phyloP scores from a whole-genome alignment of 306 rosid species.

The Corylus americana region DNA sequence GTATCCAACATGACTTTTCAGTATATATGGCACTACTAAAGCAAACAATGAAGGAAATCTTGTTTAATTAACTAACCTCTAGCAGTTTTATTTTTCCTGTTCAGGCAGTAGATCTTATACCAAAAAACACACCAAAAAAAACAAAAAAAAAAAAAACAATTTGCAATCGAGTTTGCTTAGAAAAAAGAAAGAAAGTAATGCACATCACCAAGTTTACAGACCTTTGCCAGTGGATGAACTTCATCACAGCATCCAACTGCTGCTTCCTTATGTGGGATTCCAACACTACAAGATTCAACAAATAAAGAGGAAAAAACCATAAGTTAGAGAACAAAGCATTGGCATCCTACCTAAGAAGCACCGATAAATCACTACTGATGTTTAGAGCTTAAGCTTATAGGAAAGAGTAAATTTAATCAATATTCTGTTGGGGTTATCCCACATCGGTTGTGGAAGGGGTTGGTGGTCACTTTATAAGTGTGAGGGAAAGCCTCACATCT shows the following conservation, averaged over 20 bases:
- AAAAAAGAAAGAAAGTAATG: neutral
- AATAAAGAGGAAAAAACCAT: neutral
- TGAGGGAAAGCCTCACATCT: too few species aligned
- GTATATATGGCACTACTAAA: neutral
- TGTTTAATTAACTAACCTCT: neutral
- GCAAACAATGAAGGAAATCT: neutral
- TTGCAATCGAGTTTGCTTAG: neutral
- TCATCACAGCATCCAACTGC: slow-evolving; percentile 40
- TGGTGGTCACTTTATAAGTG: too few species aligned
- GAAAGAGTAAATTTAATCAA: too few species aligned
- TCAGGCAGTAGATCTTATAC: neutral
- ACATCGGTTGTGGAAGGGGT: too few species aligned
- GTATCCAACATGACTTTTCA: neutral
- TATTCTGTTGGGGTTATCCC: too few species aligned
- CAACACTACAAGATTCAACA: slow-evolving; percentile 35
- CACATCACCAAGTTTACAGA: slow-evolving; percentile 9
- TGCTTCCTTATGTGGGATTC: slow-evolving; percentile 52
- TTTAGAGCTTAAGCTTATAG: too few species aligned
- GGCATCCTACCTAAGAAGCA: neutral
- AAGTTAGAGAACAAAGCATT: neutral
- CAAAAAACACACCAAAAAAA: neutral
- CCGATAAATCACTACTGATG: too few species aligned
- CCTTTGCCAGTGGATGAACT: slow-evolving; percentile 52
- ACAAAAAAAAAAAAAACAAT: neutral
- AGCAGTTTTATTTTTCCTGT: neutral